Base-by-base conservation (phyloP, 495 filamentous ascomycete species). In the Mycothermus thermophilus region DNA sequence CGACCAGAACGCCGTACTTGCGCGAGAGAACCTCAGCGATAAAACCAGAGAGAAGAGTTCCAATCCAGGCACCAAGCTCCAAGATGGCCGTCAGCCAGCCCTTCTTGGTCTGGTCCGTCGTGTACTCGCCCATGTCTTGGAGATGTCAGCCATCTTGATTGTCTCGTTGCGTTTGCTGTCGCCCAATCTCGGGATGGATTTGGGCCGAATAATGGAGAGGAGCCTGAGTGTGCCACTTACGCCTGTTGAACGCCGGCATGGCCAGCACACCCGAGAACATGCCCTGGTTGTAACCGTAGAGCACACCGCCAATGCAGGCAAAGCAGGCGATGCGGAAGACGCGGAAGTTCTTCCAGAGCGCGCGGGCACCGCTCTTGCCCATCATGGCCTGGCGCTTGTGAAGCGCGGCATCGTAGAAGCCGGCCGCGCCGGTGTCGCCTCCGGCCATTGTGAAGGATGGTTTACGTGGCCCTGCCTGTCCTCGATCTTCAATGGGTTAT, bases 51-150 rank as follows among this genome's bases (percentile, higher is more conserved):
- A 79, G 67, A 30, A 88, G 64, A 0, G 79, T 77, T 7, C 83
- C 83, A 32, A 83, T 44, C 83, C 82, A 87, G 24, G 83, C 83
- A 52, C 83, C 83, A 3, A 92, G 68, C 44, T 87, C 74, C 42
- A 88, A 72, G 37, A 86, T 87, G 2, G 83, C 72, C 4, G 81
- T 82, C 31, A 86, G 61, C 75, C 80, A 83, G 19, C 80, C 81
- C 50, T 83, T 82, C 41, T 63, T 75, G 0, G 76, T 71, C 44
- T 71, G 67, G 44, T 81, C 51, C 14, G 55, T 40, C 52, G n/a
- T 56, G 29, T 75, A 77, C 14, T 67, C 63, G 23, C 75, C 76
- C 67, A 83, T 83, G 32, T 79, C 66, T 66, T 25, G 45, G 1
- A 17, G 8, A 1, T 8, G 27, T 37, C 16, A 22, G 16, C 35